Percentiles rank a stretch among this genome's conserved stretches.
These are phyloP conservation scores for Salvia sclarea DNA, from an alignment of 305 asterid species.

Conservation along the genomic window DNA sequence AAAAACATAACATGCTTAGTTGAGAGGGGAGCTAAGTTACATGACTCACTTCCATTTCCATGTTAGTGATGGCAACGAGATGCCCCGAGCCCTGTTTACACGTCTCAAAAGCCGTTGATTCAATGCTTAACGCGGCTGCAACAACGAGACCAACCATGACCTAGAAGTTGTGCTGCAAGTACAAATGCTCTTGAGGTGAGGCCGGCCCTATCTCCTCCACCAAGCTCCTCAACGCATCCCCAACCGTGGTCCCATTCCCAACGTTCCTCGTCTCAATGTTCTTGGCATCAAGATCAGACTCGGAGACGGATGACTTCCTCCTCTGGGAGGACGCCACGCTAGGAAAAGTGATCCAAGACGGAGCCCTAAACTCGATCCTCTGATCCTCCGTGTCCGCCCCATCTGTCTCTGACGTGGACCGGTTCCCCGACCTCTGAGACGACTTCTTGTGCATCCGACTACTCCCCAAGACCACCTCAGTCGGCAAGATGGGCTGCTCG, in stretches of 20 bases:
- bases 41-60: conserved; percentile 24
- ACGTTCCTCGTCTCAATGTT: conserved; percentile 45
- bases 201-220: conserved; percentile 92
- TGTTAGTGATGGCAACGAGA: background rate
- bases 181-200: conserved; percentile 80
- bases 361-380: conserved; percentile 73
- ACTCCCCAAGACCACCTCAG: conserved; percentile 83
- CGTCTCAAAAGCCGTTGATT: background rate
- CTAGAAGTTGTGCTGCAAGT: conserved; percentile 84
- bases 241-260: conserved; percentile 39
- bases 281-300: conserved; percentile 70
- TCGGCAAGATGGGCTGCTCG: conserved; percentile 86
- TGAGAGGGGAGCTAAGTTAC: conserved; percentile 22
- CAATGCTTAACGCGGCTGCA: background rate
- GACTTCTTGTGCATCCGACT: conserved; percentile 82
- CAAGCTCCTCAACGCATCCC: conserved; percentile 62
- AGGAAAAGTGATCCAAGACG: conserved; percentile 88
- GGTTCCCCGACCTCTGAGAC: conserved; percentile 63
- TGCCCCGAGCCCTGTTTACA: background rate
- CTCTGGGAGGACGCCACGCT: conserved; percentile 90
- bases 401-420: conserved; percentile 70
- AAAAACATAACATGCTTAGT: conserved; percentile 18
- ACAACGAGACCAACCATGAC: background rate
- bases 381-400: conserved; percentile 68
- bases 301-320: conserved; percentile 74